Base-by-base conservation (phyloP, 768 basidiomycete genomes). In the Fomitopsis pulvina region DNA sequence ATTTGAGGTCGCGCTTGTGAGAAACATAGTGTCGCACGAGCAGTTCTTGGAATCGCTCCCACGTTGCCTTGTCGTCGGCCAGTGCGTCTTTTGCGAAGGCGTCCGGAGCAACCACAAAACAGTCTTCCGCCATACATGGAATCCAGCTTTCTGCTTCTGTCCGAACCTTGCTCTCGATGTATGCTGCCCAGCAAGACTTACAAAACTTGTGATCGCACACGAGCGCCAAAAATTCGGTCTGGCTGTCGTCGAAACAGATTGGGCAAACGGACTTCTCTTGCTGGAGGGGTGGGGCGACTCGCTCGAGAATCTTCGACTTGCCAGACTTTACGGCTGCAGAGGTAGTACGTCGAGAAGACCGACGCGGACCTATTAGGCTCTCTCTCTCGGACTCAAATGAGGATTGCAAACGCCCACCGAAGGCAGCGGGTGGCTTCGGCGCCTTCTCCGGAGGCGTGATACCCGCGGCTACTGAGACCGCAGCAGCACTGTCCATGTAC, bases 401-500 rank as follows among this genome's bases (percentile, higher is more conserved):
- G n/a, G 74, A 71, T 41, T 80, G 62, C 66, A 45, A 57, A 21
- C 58, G 58, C 50, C 58, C 59, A 30, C 54, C 50, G 27, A 52
- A 52, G 21, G 64, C 57, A 21, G 62, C 48, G 8, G 67, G 57
- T 2, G 68, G 59, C 47, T 56, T 51, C 11, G 50, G 52, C 21
- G 57, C 27, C 25, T 53, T 59, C 47, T 59, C 60, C 51, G 61
- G 71, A 45, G 66, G 73, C 55, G 59, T 76, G 56, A 87, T 75
- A 3, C 95, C 96, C 1, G 94, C 92, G 6, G 80, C 78, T 24
- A 80, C 74, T 25, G 85, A 79, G 14, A 93, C 78, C 7, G 71
- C 69, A 18, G 81, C 73, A 0, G 90, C 80, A 52, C 92, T 88
- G 59, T 97, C 95, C 92, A 96, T 96, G 69, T 91, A 98, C 65